Percentiles rank a stretch among this genome's conserved stretches.
phyloP scores from a whole-genome alignment of 2,329 filamentous ascomycete species.

The Tolypocladium guangdongense region DNA sequence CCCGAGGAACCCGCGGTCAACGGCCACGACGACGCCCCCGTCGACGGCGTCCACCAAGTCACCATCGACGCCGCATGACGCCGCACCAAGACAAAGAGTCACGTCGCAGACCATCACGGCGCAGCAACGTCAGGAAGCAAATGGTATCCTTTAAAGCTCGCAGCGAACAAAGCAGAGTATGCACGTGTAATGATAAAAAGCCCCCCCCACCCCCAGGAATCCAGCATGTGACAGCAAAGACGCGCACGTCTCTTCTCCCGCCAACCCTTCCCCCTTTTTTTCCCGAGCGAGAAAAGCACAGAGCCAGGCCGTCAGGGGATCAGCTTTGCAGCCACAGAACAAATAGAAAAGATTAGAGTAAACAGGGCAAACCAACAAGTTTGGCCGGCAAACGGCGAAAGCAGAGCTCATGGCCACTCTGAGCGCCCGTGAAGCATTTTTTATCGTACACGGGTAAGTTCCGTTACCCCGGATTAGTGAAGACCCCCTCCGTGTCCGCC shows the following conservation, averaged over 20 bases:
- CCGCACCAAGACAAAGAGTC: neutral
- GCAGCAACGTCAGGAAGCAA: neutral
- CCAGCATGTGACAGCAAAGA: neutral
- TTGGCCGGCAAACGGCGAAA: neutral
- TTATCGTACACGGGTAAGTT: slow-evolving; percentile 24
- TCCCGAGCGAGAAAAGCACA: neutral
- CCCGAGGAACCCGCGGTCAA: neutral
- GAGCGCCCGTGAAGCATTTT: slow-evolving; percentile 11
- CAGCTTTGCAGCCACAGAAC: neutral
- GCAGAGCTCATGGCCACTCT: slow-evolving; percentile 4
- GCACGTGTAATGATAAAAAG: neutral
- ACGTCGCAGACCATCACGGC: neutral
- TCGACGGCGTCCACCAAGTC: neutral
- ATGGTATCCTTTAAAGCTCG: neutral
- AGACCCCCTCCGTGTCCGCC: neutral
- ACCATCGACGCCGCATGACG: neutral
- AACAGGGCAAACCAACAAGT: neutral
- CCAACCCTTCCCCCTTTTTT: too few relatives aligned
- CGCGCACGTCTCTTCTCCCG: neutral
- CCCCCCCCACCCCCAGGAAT: neutral
- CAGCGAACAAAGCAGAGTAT: neutral
- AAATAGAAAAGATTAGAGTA: too few relatives aligned
- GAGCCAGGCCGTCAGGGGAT: neutral
- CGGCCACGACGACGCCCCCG: neutral
- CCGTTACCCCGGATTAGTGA: slow-evolving; percentile 20